These are phyloP conservation scores for Ogataea methanolica DNA, from an alignment of 805 yeast species.

Conservation along the genomic window DNA sequence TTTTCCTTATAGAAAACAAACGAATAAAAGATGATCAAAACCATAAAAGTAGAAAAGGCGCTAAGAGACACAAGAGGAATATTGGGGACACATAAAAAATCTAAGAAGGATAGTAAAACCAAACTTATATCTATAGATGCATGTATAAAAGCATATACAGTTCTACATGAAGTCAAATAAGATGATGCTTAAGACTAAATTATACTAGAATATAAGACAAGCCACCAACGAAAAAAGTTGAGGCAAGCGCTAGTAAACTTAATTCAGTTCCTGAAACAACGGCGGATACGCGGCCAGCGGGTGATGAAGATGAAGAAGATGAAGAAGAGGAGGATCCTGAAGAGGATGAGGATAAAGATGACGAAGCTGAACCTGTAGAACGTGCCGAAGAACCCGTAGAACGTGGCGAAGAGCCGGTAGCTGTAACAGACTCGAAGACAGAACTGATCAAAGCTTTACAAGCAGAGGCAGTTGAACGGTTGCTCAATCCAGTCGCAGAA, in stretches of 20 bases:
- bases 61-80: no score
- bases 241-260: constrained; percentile 30
- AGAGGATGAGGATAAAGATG: constrained; percentile 20
- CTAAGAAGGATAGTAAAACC: no score
- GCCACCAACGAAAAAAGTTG: constrained; percentile 42
- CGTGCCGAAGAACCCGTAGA: constrained; percentile 18
- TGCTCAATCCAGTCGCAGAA: constrained; percentile 49
- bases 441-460: constrained; percentile 47
- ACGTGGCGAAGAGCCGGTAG: constrained; percentile 19
- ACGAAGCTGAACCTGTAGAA: constrained; percentile 15
- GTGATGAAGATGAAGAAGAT: constrained; percentile 20
- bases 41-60: no score
- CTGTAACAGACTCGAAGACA: constrained; percentile 39
- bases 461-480: constrained; percentile 35
- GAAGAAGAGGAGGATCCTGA: constrained; percentile 21
- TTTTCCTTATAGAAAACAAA: no score
- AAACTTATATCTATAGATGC: no score
- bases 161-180: background rate
- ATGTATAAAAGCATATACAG: background rate
- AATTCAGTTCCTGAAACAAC: constrained; percentile 21
- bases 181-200: no score
- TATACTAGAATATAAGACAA: constrained; percentile 31
- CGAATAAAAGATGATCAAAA: no score
- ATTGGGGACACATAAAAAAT: no score
- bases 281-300: constrained; percentile 26